Evolutionary conservation across 805 yeast species (phyloP).

Genomic region (Pichia deserticola): DNA sequence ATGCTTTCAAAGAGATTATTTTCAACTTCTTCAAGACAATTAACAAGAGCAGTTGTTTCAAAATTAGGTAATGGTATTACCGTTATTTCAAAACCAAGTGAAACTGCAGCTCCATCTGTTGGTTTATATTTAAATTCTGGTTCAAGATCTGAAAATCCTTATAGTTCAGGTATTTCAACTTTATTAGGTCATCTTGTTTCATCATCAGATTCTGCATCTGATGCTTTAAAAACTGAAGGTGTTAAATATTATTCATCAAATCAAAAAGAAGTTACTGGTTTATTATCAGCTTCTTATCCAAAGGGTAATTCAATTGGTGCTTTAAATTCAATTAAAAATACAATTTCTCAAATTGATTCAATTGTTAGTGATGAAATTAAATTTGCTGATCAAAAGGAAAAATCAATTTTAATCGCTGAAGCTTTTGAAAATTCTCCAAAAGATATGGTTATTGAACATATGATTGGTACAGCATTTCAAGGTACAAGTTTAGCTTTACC

Average conservation of each 20-base stretch:
- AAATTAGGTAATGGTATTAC: conserved; percentile 68
- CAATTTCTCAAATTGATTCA: conserved; percentile 32
- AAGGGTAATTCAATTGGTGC: conserved; percentile 48
- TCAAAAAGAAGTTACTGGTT: conserved; percentile 60
- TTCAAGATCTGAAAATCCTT: conserved; percentile 70
- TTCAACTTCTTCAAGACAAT: conserved; percentile 38
- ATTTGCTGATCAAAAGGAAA: conserved; percentile 31
- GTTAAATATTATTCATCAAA: conserved; percentile 46
- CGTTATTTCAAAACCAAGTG: conserved; percentile 55
- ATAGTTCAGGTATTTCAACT: conserved; percentile 75
- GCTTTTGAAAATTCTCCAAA: conserved; percentile 50
- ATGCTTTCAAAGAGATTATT: conserved; percentile 48
- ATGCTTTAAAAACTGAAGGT: conserved; percentile 40
- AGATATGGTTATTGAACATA: conserved; percentile 60
- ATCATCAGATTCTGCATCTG: conserved; percentile 25
- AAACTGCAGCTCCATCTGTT: conserved; percentile 45
- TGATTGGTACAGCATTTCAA: conserved; percentile 80
- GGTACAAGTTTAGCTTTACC: conserved; percentile 77
- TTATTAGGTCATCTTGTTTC: conserved; percentile 48
- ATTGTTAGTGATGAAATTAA: conserved; percentile 34
- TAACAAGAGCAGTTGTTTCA: conserved; percentile 60
- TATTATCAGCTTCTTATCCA: conserved; percentile 52
- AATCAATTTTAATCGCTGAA: conserved; percentile 43
- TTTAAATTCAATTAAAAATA: conserved; percentile 41
- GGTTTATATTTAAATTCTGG: conserved; percentile 75